phyloP scores from a whole-genome alignment of 805 yeast genomes.

The Hanseniaspora jakobsenii region DNA sequence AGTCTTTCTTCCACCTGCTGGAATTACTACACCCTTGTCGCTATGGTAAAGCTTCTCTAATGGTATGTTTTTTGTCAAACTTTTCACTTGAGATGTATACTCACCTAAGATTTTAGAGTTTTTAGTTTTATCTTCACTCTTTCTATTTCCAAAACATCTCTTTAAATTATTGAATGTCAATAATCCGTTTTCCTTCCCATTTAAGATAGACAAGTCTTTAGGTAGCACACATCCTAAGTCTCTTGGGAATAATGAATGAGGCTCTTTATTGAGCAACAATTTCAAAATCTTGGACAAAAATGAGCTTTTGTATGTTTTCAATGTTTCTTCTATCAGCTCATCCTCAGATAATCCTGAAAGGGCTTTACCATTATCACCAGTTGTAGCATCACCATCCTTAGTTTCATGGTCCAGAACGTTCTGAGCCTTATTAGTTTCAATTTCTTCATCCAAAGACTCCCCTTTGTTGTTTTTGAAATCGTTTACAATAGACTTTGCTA shows the following conservation, averaged over 20 bases:
- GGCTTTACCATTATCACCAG: no score
- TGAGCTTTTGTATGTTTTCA: background rate
- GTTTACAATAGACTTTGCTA: slow-evolving; percentile 6
- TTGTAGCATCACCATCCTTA: background rate
- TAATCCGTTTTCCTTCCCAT: background rate
- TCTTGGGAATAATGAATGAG: background rate
- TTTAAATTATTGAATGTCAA: background rate
- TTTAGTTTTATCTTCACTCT: slow-evolving; percentile 1
- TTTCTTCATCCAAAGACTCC: background rate
- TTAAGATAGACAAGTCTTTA: background rate
- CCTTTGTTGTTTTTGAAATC: slow-evolving; percentile 2
- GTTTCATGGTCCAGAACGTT: no score
- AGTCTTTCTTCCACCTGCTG: slow-evolving; percentile 63
- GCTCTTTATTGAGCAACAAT: slow-evolving; percentile 3
- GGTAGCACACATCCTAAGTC: slow-evolving; percentile 4
- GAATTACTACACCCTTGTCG: slow-evolving; percentile 53
- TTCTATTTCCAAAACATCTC: background rate
- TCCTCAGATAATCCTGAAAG: background rate
- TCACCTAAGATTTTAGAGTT: slow-evolving; percentile 1
- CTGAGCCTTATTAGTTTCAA: background rate
- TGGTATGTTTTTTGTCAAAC: background rate
- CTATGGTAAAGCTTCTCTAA: background rate
- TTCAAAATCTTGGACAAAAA: slow-evolving; percentile 6
- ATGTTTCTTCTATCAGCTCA: background rate
- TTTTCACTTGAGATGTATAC: slow-evolving; percentile 1